Evolutionary conservation across 208 protist genomes (phyloP).

Genomic region (Trypanosoma scelopori): DNA sequence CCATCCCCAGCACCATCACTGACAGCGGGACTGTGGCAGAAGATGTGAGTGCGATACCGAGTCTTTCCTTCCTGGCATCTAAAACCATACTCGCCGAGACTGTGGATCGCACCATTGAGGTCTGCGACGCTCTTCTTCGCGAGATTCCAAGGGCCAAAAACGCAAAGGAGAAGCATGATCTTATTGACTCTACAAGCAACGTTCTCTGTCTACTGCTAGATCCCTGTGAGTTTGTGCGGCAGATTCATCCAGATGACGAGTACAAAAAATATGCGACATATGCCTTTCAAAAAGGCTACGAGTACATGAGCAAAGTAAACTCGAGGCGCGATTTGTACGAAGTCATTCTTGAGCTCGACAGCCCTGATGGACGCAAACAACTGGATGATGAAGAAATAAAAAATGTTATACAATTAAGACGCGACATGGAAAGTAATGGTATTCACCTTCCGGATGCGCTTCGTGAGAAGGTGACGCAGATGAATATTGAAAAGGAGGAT

Average conservation of each 20-base stretch:
- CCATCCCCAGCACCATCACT: neutral
- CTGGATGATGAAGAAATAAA: conserved; percentile 86
- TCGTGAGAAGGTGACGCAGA: conserved; percentile 73
- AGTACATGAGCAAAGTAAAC: conserved; percentile 92
- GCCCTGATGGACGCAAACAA: conserved; percentile 52
- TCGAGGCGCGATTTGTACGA: conserved; percentile 84
- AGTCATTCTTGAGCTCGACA: conserved; percentile 75
- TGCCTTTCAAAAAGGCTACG: conserved; percentile 86
- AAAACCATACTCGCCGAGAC: conserved; percentile 59
- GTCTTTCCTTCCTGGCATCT: conserved; percentile 69
- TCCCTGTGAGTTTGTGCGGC: conserved; percentile 91
- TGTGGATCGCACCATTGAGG: conserved; percentile 71
- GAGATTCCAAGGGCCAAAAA: conserved; percentile 62
- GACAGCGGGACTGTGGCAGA: too few species aligned
- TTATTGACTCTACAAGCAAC: conserved; percentile 92
- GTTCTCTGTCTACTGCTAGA: conserved; percentile 90
- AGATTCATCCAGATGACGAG: conserved; percentile 84
- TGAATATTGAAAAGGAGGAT: conserved; percentile 90
- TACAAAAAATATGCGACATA: conserved; percentile 78
- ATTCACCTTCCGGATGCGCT: conserved; percentile 84
- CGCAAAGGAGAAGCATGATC: conserved; percentile 84
- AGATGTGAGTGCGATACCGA: conserved; percentile 57
- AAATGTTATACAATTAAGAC: conserved; percentile 85
- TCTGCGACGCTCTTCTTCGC: conserved; percentile 72
- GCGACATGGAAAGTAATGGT: conserved; percentile 93